phyloP scores from a whole-genome alignment of 345 rosid genomes.

The Rhizophora apiculata region DNA sequence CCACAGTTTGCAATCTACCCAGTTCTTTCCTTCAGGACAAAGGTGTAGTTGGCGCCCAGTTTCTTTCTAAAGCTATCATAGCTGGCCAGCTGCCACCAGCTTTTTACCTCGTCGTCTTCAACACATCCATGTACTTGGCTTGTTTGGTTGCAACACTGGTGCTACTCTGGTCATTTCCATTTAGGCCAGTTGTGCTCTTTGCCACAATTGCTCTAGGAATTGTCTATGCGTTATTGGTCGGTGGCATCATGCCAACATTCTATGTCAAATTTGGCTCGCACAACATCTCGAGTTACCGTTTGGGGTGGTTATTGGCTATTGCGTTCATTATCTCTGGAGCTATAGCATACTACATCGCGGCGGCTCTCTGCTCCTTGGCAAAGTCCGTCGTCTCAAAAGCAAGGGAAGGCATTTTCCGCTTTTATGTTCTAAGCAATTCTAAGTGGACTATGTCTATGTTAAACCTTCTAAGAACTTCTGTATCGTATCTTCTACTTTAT shows the following conservation, averaged over 20 bases:
- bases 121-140: slow-evolving; percentile 5
- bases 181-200: slow-evolving; percentile 12
- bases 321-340: slow-evolving; percentile 6
- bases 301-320: background rate
- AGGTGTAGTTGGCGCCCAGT: too few species aligned
- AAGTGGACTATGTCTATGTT: too few species aligned
- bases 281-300: background rate
- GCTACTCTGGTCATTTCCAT: slow-evolving; percentile 5
- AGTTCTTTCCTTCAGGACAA: background rate
- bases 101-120: slow-evolving; percentile 12
- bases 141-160: background rate
- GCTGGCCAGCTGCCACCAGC: slow-evolving; percentile 1
- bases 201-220: background rate
- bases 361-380: background rate
- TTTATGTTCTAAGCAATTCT: too few species aligned
- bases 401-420: too few species aligned
- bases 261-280: background rate
- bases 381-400: background rate
- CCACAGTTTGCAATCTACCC: slow-evolving; percentile 10
- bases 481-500: too few species aligned
- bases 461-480: too few species aligned
- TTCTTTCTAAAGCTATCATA: too few species aligned
- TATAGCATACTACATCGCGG: background rate
- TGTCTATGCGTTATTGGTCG: background rate
- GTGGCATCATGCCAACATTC: too few species aligned